Evolutionary conservation across 345 rosid genomes (phyloP).

Genomic region (Arabidopsis thaliana): TAIR10.1 NC_003070.9:28698001-28698500

Average conservation of each 20-base stretch:
- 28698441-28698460: conserved; percentile 30
- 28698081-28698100: conserved; percentile 84
- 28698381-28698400: neutral
- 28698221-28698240: conserved; percentile 1
- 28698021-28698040: conserved; percentile 70
- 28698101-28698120: conserved; percentile 91
- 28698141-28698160: conserved; percentile 92
- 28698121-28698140: conserved; percentile 87
- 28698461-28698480: conserved; percentile 44
- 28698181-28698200: conserved; percentile 36
- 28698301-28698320: conserved; percentile 39
- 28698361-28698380: conserved; percentile 36
- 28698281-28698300: conserved; percentile 29
- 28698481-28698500: conserved; percentile 37
- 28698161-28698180: conserved; percentile 57
- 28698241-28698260: conserved; percentile 36
- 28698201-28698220: conserved; percentile 3
- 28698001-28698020: conserved; percentile 83
- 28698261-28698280: conserved; percentile 39
- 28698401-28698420: conserved; percentile 6
- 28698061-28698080: conserved; percentile 80
- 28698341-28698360: conserved; percentile 29
- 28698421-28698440: neutral
- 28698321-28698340: conserved; percentile 38
- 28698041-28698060: conserved; percentile 72